phyloP scores from a whole-genome alignment of 306 rosid species.

The Inga laurina region DNA sequence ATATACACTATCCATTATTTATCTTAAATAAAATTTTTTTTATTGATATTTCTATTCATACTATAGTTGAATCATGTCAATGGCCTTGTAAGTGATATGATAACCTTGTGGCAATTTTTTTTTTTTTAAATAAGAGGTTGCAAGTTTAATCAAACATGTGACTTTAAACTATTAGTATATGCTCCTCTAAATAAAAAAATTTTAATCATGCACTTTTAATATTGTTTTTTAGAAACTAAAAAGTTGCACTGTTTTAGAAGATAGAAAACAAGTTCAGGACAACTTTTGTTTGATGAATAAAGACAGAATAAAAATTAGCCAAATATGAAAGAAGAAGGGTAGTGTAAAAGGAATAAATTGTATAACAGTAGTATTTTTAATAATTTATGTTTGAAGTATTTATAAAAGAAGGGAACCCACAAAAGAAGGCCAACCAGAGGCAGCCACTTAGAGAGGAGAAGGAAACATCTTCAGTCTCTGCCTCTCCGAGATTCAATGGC shows the following conservation, averaged over 20 bases:
- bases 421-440: constrained; percentile 82
- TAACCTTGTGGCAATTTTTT: no score
- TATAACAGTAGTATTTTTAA: not conserved
- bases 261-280: not conserved
- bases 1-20: no score
- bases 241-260: no score
- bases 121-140: no score
- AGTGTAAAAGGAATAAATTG: not conserved
- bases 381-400: constrained; percentile 21
- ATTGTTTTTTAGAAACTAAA: no score
- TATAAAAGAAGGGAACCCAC: constrained; percentile 49
- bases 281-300: not conserved
- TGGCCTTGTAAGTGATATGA: no score
- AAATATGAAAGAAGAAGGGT: not conserved
- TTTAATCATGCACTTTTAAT: no score
- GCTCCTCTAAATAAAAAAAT: no score
- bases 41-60: not conserved
- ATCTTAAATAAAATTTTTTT: no score
- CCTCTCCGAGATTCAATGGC: constrained; percentile 55
- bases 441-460: constrained; percentile 63
- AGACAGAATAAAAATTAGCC: not conserved
- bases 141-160: no score
- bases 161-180: no score
- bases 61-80: no score
- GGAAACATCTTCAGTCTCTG: constrained; percentile 49